phyloP scores from a whole-genome alignment of 2,329 filamentous ascomycete species.

The Sporothrix brunneoviolacea region DNA sequence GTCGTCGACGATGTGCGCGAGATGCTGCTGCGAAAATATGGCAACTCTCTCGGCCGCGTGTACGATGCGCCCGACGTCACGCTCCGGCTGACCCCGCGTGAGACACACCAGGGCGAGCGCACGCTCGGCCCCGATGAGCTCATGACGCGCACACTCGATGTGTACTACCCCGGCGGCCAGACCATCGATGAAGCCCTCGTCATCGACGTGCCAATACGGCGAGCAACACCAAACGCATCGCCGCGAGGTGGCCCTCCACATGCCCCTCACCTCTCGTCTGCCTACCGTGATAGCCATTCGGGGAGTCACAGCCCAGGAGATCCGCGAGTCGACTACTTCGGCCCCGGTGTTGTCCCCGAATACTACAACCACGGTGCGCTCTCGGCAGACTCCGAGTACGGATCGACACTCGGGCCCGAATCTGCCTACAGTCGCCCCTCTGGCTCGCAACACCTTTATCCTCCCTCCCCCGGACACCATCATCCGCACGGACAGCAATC shows the following conservation, averaged over 20 bases:
- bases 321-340: conserved; percentile 65
- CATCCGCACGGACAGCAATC: not conserved
- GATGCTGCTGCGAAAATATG: conserved; percentile 86
- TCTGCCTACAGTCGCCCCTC: not conserved
- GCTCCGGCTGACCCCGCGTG: conserved; percentile 68
- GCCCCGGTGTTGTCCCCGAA: conserved; percentile 40
- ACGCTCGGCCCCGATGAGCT: conserved; percentile 78
- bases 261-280: conserved; percentile 17
- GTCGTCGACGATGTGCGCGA: conserved; percentile 93
- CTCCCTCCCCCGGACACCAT: conserved; percentile 17
- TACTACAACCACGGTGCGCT: conserved; percentile 7
- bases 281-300: not conserved
- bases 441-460: conserved; percentile 16
- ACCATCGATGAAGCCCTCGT: conserved; percentile 80
- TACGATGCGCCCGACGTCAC: conserved; percentile 89
- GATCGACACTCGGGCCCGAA: not conserved
- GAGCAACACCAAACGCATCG: conserved; percentile 66
- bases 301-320: not conserved
- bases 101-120: conserved; percentile 55
- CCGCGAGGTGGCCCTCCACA: conserved; percentile 51
- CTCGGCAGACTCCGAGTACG: conserved; percentile 10
- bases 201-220: conserved; percentile 66
- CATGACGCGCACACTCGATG: conserved; percentile 69
- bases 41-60: conserved; percentile 79
- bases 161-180: conserved; percentile 81